Base-by-base conservation (phyloP, 305 asterid species). In the Fraxinus floribunda region DNA sequence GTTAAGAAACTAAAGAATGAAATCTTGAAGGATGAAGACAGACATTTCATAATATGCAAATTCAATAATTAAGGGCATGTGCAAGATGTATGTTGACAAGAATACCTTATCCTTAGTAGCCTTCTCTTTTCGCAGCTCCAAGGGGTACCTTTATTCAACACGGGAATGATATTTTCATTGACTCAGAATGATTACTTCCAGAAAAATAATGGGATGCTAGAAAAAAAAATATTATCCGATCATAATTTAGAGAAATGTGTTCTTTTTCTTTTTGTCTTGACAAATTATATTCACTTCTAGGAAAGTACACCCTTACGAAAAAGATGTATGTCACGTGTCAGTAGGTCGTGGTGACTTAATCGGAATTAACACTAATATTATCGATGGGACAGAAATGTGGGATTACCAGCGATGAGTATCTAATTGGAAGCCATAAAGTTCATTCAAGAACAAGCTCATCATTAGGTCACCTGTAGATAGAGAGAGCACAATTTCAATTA, bases 371-470 rank as follows among this genome's bases (percentile, higher is more conserved):
- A 77, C 10, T 1, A 68, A 74, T 71, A 78, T 46, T 79, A 39
- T 34, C 41, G 29, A 15, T 35, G 66, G 38, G 24, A 36, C 10
- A 80, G 83, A 78, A 39, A 78, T 39, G 41, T 66, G 34, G 52
- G 75, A 80, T 85, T 94, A 95, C 99, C 99, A 95, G 86, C 98
- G 97, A 78, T 91, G 93, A 72, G 86, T 92, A 89, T 95, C 99
- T 74, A 95, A 90, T 85, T 95, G 99, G 89, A 95, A 95, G 80
- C 99, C 99, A 83, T 95, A 95, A 70, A 95, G 90, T 87, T 95
- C 99, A 80, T 95, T 94, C 92, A 94, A 88, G 89, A 94, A 95
- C 93, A 95, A 91, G 92, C 99, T 95, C 97, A 95, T 91, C 97
- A 95, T 94, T 68, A 83, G 78, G 89, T 95, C 99, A 86, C 97